Conservation (phyloP, 2,329 filamentous ascomycete genomes). For the Sarocladium strictum region DNA sequence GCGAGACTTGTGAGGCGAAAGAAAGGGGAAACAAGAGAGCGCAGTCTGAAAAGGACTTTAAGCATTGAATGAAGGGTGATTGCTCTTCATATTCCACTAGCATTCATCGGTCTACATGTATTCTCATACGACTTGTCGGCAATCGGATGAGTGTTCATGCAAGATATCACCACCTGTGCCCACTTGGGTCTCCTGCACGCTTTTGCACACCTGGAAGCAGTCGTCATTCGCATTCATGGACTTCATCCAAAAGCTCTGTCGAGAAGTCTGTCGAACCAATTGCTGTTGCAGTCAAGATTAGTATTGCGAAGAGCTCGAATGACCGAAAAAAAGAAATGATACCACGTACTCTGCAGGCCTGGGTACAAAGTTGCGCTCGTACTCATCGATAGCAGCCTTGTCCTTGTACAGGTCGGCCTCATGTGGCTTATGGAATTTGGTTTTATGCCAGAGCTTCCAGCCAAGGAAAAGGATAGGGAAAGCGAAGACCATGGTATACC, state of each 20-base stretch:
- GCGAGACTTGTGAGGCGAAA: background rate
- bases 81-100: background rate
- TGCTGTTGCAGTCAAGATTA: conserved; percentile 11
- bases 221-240: background rate
- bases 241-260: conserved; percentile 15
- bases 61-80: background rate
- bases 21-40: background rate
- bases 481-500: conserved; percentile 66
- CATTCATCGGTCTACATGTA: background rate
- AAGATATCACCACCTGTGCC: too few species aligned
- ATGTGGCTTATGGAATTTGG: conserved; percentile 46
- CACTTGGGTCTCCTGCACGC: too few species aligned
- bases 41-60: background rate
- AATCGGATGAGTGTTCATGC: background rate
- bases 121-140: background rate
- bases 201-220: too few species aligned
- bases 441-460: conserved; percentile 67
- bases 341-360: conserved; percentile 43
- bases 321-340: background rate
- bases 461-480: conserved; percentile 63
- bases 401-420: conserved; percentile 60
- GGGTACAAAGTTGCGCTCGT: conserved; percentile 54
- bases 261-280: conserved; percentile 12
- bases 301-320: too few species aligned
- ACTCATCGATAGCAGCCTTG: conserved; percentile 61